Evolutionary conservation across 768 basidiomycete genomes (phyloP).

Genomic region (Tylopilus sp.): DNA sequence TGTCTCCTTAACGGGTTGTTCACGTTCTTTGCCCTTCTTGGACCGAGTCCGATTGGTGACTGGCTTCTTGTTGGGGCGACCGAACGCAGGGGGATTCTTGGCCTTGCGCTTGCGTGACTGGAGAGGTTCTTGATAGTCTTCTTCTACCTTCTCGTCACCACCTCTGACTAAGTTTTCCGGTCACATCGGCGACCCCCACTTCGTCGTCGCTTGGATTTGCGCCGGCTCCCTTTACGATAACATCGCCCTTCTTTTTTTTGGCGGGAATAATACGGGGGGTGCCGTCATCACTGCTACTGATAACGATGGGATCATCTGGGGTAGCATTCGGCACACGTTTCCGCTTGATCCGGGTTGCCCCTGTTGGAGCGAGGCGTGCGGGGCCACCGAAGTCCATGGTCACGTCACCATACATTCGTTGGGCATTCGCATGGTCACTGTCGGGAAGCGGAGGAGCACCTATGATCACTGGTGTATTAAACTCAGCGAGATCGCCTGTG

Average conservation of each 20-base stretch:
- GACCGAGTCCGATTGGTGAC: too few relatives aligned
- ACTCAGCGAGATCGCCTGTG: not conserved
- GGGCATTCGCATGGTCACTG: not conserved
- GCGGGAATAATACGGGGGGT: not conserved
- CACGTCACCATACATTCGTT: constrained; percentile 2
- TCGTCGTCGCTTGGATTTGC: not conserved
- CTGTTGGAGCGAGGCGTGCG: not conserved
- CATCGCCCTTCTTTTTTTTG: not conserved
- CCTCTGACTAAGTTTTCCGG: too few relatives aligned
- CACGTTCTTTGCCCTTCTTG: not conserved
- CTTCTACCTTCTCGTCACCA: not conserved
- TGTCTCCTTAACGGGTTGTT: not conserved
- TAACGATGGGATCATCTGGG: not conserved
- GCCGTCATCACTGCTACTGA: constrained; percentile 1
- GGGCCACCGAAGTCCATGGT: not conserved
- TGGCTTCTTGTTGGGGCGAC: too few relatives aligned
- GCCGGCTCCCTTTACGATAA: not conserved
- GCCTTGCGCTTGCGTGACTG: too few relatives aligned
- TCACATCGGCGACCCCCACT: too few relatives aligned
- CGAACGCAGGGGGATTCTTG: too few relatives aligned
- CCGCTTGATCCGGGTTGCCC: not conserved
- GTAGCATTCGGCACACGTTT: not conserved
- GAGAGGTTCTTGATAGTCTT: not conserved
- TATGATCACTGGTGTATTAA: not conserved
- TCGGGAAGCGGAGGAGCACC: not conserved